A percentile compares a stretch with the other conserved stretches of the same genome.
phyloP scores from a whole-genome alignment of 495 filamentous ascomycete genomes.

The Immersiella caudata region DNA sequence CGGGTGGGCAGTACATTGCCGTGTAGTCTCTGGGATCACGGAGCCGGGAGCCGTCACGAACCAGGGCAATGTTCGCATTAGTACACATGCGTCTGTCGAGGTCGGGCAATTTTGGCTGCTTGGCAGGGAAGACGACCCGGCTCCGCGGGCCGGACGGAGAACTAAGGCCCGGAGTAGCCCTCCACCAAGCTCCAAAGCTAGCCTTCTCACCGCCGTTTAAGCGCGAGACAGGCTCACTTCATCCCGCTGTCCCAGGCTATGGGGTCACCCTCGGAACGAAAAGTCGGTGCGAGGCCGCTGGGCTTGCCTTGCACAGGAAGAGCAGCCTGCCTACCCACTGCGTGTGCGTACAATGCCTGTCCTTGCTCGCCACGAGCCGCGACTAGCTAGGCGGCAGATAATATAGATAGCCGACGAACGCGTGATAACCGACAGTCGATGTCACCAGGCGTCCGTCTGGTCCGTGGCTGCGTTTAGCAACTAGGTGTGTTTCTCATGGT shows the following conservation, averaged over 20 bases:
- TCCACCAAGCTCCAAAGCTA: background rate
- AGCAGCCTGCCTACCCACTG: background rate
- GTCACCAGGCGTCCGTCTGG: background rate
- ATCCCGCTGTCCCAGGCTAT: background rate
- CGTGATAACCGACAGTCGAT: slow-evolving; percentile 18
- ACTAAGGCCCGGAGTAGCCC: slow-evolving; percentile 16
- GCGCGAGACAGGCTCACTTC: slow-evolving; percentile 5
- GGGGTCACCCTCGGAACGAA: background rate
- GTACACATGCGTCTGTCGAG: background rate
- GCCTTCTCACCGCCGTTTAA: background rate
- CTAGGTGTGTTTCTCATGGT: background rate
- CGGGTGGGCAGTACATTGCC: background rate
- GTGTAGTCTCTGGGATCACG: background rate
- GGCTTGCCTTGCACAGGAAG: background rate
- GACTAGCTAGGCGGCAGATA: slow-evolving; percentile 4
- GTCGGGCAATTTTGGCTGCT: slow-evolving; percentile 8
- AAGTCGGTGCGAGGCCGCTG: background rate
- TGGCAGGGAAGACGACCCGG: slow-evolving; percentile 21
- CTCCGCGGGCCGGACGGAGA: slow-evolving; percentile 34
- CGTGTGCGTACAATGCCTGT: slow-evolving; percentile 8
- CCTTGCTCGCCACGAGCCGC: slow-evolving; percentile 15
- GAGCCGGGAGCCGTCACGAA: background rate
- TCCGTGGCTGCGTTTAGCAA: background rate
- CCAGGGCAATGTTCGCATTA: background rate
- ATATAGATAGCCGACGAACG: slow-evolving; percentile 19